These are phyloP conservation scores for Anisodus tanguticus DNA, from an alignment of 257 asterid genomes.

Conservation along the genomic window DNA sequence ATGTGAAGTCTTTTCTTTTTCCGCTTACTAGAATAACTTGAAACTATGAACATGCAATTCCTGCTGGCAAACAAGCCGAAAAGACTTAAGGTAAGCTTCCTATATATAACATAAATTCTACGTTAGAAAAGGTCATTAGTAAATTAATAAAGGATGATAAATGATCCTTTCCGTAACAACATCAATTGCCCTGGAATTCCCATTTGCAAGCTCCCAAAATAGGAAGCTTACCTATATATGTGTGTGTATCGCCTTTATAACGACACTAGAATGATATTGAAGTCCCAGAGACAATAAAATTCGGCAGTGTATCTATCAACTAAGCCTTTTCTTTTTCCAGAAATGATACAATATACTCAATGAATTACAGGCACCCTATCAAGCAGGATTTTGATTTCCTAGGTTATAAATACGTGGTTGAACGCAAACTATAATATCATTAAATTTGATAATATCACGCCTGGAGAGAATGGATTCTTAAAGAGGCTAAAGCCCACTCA, in stretches of 20 bases:
- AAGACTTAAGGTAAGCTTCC: background rate
- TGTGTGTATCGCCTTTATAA: background rate
- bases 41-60: constrained; percentile 10
- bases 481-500: no score
- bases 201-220: background rate
- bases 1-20: background rate
- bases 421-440: background rate
- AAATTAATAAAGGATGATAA: background rate
- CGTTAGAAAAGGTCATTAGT: background rate
- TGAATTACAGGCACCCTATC: background rate
- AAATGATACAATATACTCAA: background rate
- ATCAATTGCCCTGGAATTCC: background rate
- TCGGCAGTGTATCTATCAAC: background rate
- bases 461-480: background rate
- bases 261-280: background rate
- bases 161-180: background rate
- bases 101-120: background rate
- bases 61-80: constrained; percentile 3
- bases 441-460: background rate
- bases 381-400: background rate
- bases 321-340: background rate
- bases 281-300: background rate
- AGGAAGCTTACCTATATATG: no score
- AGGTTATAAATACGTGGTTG: background rate
- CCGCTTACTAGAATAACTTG: background rate